Base-by-base conservation (phyloP, 2,329 filamentous ascomycete genomes). In the Fusarium sp. region DNA sequence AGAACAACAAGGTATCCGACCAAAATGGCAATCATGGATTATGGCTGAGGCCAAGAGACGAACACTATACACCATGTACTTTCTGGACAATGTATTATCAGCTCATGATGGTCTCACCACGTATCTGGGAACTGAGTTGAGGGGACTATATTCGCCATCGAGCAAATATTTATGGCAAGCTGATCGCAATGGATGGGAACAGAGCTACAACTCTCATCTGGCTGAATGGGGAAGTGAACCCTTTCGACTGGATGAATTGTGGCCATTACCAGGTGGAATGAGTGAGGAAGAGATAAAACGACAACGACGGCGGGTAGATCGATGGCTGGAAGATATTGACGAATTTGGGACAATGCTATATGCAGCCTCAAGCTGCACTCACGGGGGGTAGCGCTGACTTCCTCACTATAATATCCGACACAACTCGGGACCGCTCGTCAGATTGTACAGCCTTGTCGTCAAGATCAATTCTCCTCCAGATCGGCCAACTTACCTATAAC, bases 341-440 rank as follows among this genome's bases (percentile, higher is more conserved):
- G 86, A 87, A 53, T 89, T 84, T 75, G 87, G 87, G 2, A 87
- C 82, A 25, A 86, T 87, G 84, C 54, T 89, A 2, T 88, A 86
- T 68, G 81, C 84, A 0, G 83, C 87, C 1, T 85, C 83, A 1
- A 82, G 80, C 46, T 84, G 81, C 53, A 87, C 84, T 1, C 84
- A 87, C 71, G 82, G 78, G 4, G 75, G 72, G 22, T 57, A 46
- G 22, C n/a, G 27, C 17, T 41, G 49, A 38, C 49, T n/a, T 39
- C 1, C 35, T 35, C 33, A 35, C 27, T 27, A 27, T 6, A 36
- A 31, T 25, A 29, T 17, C 15, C 18, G 49, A 53, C 36, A 36
- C 22, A 36, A 27, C 18, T 53, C 22, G 49, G 27, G 5, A 18
- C 2, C 35, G 35, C 7, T 49, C 20, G 35, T 27, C 25, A 25